Percentiles rank a stretch among this genome's conserved stretches.
Conservation (phyloP, 805 yeast species). For the Candida ovalis region DNA sequence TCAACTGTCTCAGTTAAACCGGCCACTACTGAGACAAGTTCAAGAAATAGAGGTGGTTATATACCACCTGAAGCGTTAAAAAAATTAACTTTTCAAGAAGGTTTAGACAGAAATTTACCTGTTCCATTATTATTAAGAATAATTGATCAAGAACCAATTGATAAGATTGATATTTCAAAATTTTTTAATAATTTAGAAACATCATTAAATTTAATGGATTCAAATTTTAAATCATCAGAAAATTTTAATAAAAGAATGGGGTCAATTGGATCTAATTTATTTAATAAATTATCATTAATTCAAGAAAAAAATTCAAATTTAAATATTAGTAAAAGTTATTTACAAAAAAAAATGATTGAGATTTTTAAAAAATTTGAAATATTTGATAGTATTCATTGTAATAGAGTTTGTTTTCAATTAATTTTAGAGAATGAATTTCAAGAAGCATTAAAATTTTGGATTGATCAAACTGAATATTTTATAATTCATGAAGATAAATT, state of each 20-base stretch:
- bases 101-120: background rate
- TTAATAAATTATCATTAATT: background rate
- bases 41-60: background rate
- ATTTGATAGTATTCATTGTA: constrained; percentile 27
- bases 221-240: background rate
- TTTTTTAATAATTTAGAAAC: background rate
- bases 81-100: background rate
- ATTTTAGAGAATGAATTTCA: constrained; percentile 21
- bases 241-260: background rate
- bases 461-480: constrained; percentile 25
- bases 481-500: constrained; percentile 5
- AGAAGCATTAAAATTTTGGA: constrained; percentile 28
- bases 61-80: background rate
- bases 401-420: constrained; percentile 20
- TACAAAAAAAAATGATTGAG: constrained; percentile 15
- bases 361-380: constrained; percentile 16
- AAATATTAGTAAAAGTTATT: background rate
- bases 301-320: background rate
- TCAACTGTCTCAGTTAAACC: background rate
- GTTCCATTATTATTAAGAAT: background rate
- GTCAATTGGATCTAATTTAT: background rate
- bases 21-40: background rate
- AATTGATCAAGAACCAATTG: background rate
- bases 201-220: background rate
- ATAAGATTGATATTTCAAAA: background rate